Evolutionary conservation across 768 basidiomycete genomes (phyloP).

Genomic region (Tephrocybe rancida): DNA sequence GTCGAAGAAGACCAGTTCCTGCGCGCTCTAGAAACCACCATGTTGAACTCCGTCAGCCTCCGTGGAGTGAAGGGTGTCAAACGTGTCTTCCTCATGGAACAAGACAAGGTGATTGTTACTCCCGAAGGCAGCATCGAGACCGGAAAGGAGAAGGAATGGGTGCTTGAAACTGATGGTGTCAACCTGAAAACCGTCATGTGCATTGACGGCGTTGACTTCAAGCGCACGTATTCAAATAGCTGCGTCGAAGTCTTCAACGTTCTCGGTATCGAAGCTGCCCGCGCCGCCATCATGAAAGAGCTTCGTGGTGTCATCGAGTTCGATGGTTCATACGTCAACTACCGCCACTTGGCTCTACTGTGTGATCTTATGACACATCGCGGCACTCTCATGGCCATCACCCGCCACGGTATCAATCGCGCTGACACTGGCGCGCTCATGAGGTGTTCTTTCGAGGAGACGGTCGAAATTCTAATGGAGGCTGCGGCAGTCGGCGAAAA

Average conservation of each 20-base stretch:
- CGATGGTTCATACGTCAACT: slow-evolving; percentile 99
- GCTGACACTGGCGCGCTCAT: slow-evolving; percentile 99
- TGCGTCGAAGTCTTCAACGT: slow-evolving; percentile 94
- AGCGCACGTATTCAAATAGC: slow-evolving; percentile 94
- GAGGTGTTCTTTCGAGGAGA: slow-evolving; percentile 99
- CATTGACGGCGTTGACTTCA: slow-evolving; percentile 93
- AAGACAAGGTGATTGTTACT: slow-evolving; percentile 72
- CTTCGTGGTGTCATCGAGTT: slow-evolving; percentile 96
- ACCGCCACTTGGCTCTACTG: slow-evolving; percentile 93
- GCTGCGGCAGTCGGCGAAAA: slow-evolving; percentile 98
- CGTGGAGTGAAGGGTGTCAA: slow-evolving; percentile 92
- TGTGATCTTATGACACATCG: slow-evolving; percentile 99
- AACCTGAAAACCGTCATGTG: slow-evolving; percentile 96
- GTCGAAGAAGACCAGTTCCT: slow-evolving; percentile 96
- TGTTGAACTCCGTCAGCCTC: slow-evolving; percentile 93
- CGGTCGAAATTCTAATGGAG: slow-evolving; percentile 98
- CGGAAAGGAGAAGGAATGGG: slow-evolving; percentile 85
- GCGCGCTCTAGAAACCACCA: slow-evolving; percentile 93
- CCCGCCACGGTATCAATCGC: slow-evolving; percentile 98
- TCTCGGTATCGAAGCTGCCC: slow-evolving; percentile 95
- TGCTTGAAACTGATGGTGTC: slow-evolving; percentile 95
- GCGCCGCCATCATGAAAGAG: slow-evolving; percentile 93
- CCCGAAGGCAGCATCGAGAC: slow-evolving; percentile 67
- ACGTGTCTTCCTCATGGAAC: slow-evolving; percentile 91
- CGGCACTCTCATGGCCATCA: slow-evolving; percentile 95